These are phyloP conservation scores for Seiridium unicorne DNA, from an alignment of 2,329 filamentous ascomycete species.

Conservation along the genomic window DNA sequence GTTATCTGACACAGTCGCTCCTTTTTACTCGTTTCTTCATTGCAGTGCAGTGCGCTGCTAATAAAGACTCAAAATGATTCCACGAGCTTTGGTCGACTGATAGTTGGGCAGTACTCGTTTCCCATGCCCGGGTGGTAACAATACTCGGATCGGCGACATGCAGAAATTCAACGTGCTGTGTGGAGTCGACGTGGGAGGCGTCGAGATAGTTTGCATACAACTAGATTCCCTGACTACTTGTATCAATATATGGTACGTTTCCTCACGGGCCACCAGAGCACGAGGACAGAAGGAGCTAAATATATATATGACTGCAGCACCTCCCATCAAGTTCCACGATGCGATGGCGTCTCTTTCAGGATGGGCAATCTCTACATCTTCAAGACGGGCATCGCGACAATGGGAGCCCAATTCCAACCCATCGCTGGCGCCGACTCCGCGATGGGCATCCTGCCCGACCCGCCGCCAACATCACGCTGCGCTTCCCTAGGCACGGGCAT, in stretches of 20 bases:
- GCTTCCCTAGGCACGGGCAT: slow-evolving; percentile 7
- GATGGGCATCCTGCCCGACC: slow-evolving; percentile 19
- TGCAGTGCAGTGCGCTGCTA: not conserved
- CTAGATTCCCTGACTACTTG: slow-evolving; percentile 14
- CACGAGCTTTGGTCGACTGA: not conserved
- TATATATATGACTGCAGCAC: not conserved
- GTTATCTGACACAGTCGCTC: not conserved
- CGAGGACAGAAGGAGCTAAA: not conserved
- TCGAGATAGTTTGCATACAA: slow-evolving; percentile 13
- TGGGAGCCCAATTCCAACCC: not conserved
- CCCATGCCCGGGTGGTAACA: slow-evolving; percentile 17
- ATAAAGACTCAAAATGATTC: not conserved
- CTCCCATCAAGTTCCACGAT: not conserved
- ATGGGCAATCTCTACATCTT: slow-evolving; percentile 9
- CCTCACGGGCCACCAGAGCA: no score
- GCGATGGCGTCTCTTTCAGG: slow-evolving; percentile 9
- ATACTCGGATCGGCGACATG: slow-evolving; percentile 14
- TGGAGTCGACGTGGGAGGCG: slow-evolving; percentile 12
- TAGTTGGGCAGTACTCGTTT: not conserved
- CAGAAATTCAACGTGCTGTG: slow-evolving; percentile 16
- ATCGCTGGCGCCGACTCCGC: slow-evolving; percentile 19
- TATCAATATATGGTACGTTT: slow-evolving; percentile 12
- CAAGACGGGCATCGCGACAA: not conserved
- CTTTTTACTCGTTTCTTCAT: not conserved
- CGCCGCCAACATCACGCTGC: slow-evolving; percentile 24